A percentile compares a stretch with the other conserved stretches of the same genome.
These are phyloP conservation scores for Diaporthe amygdali DNA, from an alignment of 2,329 filamentous ascomycete genomes.

Conservation along the genomic window DNA sequence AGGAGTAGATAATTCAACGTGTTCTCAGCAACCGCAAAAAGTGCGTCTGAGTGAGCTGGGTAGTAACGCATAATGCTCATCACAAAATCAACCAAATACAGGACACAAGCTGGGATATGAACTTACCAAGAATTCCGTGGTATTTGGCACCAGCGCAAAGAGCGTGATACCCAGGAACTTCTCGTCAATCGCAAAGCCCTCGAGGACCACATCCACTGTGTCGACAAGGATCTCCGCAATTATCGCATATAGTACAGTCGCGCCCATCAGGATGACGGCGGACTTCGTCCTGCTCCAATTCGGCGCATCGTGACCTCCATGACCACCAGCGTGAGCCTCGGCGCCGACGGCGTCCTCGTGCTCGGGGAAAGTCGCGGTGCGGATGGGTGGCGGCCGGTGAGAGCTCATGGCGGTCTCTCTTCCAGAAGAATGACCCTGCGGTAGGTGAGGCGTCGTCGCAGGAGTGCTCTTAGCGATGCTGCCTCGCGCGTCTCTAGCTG, in stretches of 20 bases:
- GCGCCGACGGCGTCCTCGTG: constrained; percentile 48
- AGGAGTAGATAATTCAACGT: constrained; percentile 24
- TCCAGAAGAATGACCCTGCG: constrained; percentile 29
- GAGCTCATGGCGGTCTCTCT: constrained; percentile 15
- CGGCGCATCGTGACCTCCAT: constrained; percentile 92
- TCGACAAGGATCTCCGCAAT: constrained; percentile 97
- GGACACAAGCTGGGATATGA: not conserved
- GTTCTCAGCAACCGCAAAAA: constrained; percentile 10
- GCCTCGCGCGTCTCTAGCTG: constrained; percentile 72
- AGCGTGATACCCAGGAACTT: constrained; percentile 97
- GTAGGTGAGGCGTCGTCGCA: constrained; percentile 17
- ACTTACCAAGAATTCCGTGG: constrained; percentile 91
- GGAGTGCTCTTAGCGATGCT: constrained; percentile 23
- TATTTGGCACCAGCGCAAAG: constrained; percentile 96
- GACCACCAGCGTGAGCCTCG: constrained; percentile 28
- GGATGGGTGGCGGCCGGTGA: constrained; percentile 36
- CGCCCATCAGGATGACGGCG: constrained; percentile 83
- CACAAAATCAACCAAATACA: not conserved
- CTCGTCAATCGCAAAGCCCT: constrained; percentile 90
- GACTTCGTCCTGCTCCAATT: constrained; percentile 97
- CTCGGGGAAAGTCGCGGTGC: constrained; percentile 46
- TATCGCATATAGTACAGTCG: constrained; percentile 91
- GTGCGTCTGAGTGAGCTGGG: constrained; percentile 26
- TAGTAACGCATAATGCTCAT: constrained; percentile 27
- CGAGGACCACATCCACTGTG: constrained; percentile 94